These are phyloP conservation scores for Fusarium sp. DNA, from an alignment of 2,329 filamentous ascomycete species.

Conservation along the genomic window DNA sequence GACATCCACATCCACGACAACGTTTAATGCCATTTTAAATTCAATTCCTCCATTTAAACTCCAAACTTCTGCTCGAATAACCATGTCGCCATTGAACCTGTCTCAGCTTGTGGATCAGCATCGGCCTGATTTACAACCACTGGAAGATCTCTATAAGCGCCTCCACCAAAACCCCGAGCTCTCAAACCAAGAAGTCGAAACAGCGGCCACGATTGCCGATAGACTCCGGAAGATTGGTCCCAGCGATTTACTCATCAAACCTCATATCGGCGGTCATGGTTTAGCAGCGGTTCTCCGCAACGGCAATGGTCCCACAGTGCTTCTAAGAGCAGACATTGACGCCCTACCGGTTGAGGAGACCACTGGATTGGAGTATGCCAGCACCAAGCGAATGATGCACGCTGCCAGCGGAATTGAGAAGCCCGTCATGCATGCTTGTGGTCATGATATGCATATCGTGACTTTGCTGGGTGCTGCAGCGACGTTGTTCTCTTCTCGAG, in stretches of 20 bases:
- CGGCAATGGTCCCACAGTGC: slow-evolving; percentile 64
- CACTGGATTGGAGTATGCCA: slow-evolving; percentile 67
- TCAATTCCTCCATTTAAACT: no score
- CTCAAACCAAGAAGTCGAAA: slow-evolving; percentile 66
- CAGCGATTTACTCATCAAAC: slow-evolving; percentile 54
- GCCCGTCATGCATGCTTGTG: slow-evolving; percentile 76
- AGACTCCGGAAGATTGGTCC: slow-evolving; percentile 49
- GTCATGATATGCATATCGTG: slow-evolving; percentile 74
- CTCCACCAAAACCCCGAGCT: slow-evolving; percentile 71
- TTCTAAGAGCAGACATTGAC: slow-evolving; percentile 73
- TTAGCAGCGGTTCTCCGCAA: slow-evolving; percentile 68
- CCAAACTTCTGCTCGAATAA: rapidly evolving
- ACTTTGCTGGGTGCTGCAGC: slow-evolving; percentile 67
- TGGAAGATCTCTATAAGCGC: slow-evolving; percentile 61
- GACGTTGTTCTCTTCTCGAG: slow-evolving; percentile 57
- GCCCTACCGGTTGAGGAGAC: slow-evolving; percentile 68
- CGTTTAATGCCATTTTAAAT: no score
- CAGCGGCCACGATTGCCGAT: slow-evolving; percentile 59
- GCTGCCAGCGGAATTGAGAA: slow-evolving; percentile 43
- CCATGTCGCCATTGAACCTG: neutral
- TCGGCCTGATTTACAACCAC: neutral
- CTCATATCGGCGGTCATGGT: slow-evolving; percentile 68
- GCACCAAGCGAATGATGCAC: slow-evolving; percentile 40
- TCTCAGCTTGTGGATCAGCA: slow-evolving; percentile 14
- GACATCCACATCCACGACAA: neutral